A percentile compares a stretch with the other conserved stretches of the same genome.
Evolutionary conservation across 2,329 filamentous ascomycete species (phyloP).

Genomic region (Alternaria hordeiaustralica): DNA sequence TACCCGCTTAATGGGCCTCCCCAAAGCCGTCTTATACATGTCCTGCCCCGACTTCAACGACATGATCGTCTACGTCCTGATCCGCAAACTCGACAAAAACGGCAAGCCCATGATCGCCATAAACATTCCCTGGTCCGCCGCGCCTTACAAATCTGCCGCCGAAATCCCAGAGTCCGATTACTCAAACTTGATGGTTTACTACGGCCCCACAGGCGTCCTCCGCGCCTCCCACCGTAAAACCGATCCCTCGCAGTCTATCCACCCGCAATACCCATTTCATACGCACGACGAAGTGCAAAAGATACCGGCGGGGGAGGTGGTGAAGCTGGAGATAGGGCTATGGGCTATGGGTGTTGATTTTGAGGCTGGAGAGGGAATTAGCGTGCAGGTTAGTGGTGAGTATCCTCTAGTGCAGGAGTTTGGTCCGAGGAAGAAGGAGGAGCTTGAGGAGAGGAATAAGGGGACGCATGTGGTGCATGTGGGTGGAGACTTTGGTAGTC

Average conservation of each 20-base stretch:
- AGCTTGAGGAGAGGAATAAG: constrained; percentile 14
- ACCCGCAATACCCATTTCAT: constrained; percentile 37
- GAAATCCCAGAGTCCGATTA: constrained; percentile 16
- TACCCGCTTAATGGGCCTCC: constrained; percentile 54
- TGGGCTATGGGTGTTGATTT: constrained; percentile 52
- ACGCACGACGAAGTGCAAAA: constrained; percentile 52
- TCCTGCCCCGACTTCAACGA: constrained; percentile 53
- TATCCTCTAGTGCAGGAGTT: constrained; percentile 16
- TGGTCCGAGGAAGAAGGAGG: constrained; percentile 1
- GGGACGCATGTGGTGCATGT: constrained; percentile 14
- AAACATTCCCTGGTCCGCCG: constrained; percentile 48
- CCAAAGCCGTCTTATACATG: constrained; percentile 58
- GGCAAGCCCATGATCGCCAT: constrained; percentile 52
- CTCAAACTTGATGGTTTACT: constrained; percentile 10
- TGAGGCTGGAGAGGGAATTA: constrained; percentile 36
- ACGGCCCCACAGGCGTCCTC: constrained; percentile 18
- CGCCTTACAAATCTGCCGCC: constrained; percentile 2
- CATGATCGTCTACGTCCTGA: constrained; percentile 39
- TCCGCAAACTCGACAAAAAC: constrained; percentile 29
- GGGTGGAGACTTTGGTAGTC: constrained; percentile 10
- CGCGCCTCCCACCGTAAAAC: constrained; percentile 19
- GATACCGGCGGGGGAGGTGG: constrained; percentile 39
- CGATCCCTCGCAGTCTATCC: constrained; percentile 17
- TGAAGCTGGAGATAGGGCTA: constrained; percentile 29
- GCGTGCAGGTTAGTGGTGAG: constrained; percentile 9